Conservation (phyloP, 2,329 filamentous ascomycete species). For the Aaosphaeria arxii region DNA sequence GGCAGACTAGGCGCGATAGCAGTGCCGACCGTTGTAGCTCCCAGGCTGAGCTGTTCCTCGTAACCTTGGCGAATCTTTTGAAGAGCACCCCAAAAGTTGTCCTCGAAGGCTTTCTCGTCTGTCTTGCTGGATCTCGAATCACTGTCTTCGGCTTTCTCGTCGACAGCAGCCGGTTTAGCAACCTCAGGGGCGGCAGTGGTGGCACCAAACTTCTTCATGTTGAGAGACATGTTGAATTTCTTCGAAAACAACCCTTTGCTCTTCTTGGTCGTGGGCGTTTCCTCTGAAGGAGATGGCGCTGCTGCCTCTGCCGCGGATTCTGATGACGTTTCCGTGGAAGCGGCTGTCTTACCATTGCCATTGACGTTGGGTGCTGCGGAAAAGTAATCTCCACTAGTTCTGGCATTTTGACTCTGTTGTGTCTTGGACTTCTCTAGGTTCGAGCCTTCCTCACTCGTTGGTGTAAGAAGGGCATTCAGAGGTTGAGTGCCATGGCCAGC, state of each 20-base stretch:
- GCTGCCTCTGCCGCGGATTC: constrained; percentile 27
- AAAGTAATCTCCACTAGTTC: constrained; percentile 74
- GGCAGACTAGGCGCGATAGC: constrained; percentile 67
- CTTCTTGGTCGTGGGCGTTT: constrained; percentile 45
- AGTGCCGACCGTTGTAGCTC: constrained; percentile 53
- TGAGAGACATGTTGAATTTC: constrained; percentile 76
- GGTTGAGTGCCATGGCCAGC: constrained; percentile 32
- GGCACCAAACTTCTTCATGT: constrained; percentile 78
- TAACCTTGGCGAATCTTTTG: constrained; percentile 73
- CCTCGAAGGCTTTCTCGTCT: constrained; percentile 71
- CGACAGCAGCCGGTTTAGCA: constrained; percentile 69
- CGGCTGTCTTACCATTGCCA: constrained; percentile 21
- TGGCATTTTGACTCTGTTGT: constrained; percentile 48
- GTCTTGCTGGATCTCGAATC: constrained; percentile 57
- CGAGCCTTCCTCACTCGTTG: constrained; percentile 41
- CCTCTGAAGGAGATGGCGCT: constrained; percentile 41
- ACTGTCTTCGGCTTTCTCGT: constrained; percentile 68
- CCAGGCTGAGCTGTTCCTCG: constrained; percentile 62
- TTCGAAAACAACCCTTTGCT: constrained; percentile 71
- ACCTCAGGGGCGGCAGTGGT: constrained; percentile 59
- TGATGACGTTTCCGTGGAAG: constrained; percentile 22
- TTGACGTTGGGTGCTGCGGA: constrained; percentile 49
- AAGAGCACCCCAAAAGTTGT: constrained; percentile 69
- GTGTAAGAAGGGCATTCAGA: constrained; percentile 34
- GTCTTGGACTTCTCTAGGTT: constrained; percentile 55